Percentiles rank a stretch among this genome's conserved stretches.
Evolutionary conservation across 768 basidiomycete species (phyloP).

Genomic region (Leccinum sublutescens): DNA sequence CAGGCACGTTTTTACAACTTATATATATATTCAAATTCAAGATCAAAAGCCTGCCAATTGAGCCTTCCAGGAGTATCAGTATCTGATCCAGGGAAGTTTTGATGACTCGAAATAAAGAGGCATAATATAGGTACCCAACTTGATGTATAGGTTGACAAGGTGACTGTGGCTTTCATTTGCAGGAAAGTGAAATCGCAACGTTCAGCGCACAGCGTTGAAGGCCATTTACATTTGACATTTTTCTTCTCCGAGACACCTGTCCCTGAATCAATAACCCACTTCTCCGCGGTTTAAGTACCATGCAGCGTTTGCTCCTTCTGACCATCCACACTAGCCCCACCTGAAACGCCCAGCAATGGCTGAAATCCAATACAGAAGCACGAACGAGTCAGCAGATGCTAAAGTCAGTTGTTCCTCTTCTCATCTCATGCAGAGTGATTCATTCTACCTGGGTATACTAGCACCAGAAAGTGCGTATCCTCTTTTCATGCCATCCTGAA

Average conservation of each 20-base stretch:
- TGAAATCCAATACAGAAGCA: not conserved
- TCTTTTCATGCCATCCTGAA: too few relatives aligned
- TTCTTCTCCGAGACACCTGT: not conserved
- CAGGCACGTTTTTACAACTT: not conserved
- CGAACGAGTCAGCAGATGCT: not conserved
- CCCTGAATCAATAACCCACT: conserved; percentile 8
- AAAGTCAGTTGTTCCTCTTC: conserved; percentile 1
- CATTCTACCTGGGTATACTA: not conserved
- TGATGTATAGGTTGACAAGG: not conserved
- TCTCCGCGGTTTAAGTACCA: conserved; percentile 6
- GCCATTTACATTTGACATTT: not conserved
- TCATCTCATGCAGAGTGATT: not conserved
- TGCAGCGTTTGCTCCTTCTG: not conserved
- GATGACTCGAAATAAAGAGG: not conserved
- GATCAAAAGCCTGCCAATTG: not conserved
- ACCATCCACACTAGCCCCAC: not conserved
- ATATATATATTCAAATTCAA: not conserved
- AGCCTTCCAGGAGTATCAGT: not conserved
- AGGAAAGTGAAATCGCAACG: too few relatives aligned
- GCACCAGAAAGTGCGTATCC: conserved; percentile 7
- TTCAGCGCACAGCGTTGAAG: not conserved
- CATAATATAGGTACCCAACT: not conserved
- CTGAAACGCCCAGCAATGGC: conserved; percentile 4
- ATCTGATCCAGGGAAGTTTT: not conserved
- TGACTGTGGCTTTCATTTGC: not conserved